Evolutionary conservation across 805 yeast species (phyloP), one percentile per base, ranked within the genome.

Genomic region (Teunomyces atbi): DNA sequence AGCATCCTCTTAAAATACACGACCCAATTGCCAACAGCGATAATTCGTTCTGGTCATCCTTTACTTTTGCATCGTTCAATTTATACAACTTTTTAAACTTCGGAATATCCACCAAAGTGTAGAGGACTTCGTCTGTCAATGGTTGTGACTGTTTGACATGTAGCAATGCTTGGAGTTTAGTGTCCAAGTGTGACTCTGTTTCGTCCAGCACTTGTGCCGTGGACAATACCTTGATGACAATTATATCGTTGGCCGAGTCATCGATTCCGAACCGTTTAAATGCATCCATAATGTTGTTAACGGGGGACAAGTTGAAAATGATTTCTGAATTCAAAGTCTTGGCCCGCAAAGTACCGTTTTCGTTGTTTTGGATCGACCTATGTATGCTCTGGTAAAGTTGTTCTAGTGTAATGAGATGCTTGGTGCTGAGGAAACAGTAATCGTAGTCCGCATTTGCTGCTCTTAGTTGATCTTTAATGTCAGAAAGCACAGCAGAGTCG

Each of bases 221-320:
- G 10, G 64, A 62, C 20, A 69, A 36, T 2, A 84, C 70, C 50
- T 79, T 79, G n/a, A 86, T 58, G 8, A 76, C 80, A 3, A 85
- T 58, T 5, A 86, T 46, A 20, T 71, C 68, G 0, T 57, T 58
- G 2, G 80, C 64, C 3, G 68, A 66, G 27, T 74, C 77, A 44
- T 81, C 78, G 13, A 88, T 73, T 8, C 96, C 96, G 65, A 86
- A 86, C 54, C 78, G 73, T 51, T 76, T 79, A 51, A 88, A 69
- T 1, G 89, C 84, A 48, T 88, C 94, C 69, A 79, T 75, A 33
- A 84, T 83, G 58, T 85, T 86, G 54, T 81, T 83, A 6, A 81
- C 75, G 1, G 92, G 89, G 1, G 90, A 80, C 48, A 89, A 66
- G 47, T 82, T 78, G 57, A 83, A 78, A 19, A 87, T 77, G 33